phyloP scores from a whole-genome alignment of 1,139 yeast genomes.

The Blastobotrys persicus region DNA sequence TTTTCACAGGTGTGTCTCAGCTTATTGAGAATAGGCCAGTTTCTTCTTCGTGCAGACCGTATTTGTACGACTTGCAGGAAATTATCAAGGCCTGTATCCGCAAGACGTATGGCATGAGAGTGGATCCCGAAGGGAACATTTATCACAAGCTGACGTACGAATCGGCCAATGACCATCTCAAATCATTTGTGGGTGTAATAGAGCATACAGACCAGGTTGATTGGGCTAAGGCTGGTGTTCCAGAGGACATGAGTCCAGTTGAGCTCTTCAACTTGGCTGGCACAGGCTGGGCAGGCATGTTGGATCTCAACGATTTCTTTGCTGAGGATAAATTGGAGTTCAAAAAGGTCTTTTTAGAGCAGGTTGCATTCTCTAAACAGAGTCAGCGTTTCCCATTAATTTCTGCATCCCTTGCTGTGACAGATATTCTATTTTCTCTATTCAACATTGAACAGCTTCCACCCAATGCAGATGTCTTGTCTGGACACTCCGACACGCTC shows the following conservation, averaged over 20 bases:
- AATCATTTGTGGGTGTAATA: constrained; percentile 27
- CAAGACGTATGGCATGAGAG: constrained; percentile 23
- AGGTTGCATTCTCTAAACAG: constrained; percentile 29
- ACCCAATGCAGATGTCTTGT: constrained; percentile 14
- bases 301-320: constrained; percentile 34
- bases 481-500: constrained; percentile 26
- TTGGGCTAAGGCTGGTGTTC: constrained; percentile 33
- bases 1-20: constrained; percentile 28
- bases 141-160: constrained; percentile 25
- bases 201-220: constrained; percentile 26
- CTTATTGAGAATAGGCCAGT: constrained; percentile 30
- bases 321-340: constrained; percentile 28
- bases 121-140: constrained; percentile 22
- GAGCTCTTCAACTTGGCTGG: constrained; percentile 26
- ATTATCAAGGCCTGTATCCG: constrained; percentile 29
- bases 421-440: constrained; percentile 33
- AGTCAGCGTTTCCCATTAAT: constrained; percentile 40
- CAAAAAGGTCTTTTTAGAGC: constrained; percentile 32
- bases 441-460: constrained; percentile 36
- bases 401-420: constrained; percentile 34
- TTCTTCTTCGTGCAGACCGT: constrained; percentile 30
- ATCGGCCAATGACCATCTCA: constrained; percentile 25
- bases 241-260: constrained; percentile 25
- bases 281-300: constrained; percentile 33
- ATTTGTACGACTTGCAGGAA: constrained; percentile 32